Percentiles rank a stretch among this genome's conserved stretches.
These are phyloP conservation scores for Mollisiaceae sp. DNA, from an alignment of 2,329 filamentous ascomycete genomes.

Conservation along the genomic window DNA sequence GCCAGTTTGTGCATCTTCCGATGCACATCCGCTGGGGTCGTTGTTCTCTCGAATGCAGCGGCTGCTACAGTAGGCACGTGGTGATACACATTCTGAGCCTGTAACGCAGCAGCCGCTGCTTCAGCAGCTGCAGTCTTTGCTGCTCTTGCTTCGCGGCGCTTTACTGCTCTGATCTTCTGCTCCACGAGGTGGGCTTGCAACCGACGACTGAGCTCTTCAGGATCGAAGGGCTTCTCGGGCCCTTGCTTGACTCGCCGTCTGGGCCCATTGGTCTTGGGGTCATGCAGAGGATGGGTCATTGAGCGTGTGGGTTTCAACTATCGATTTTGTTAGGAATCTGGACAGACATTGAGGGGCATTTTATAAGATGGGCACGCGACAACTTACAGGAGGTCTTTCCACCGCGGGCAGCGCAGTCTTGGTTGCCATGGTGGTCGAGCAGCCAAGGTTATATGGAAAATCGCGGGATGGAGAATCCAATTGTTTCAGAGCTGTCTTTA, in stretches of 20 bases:
- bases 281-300: constrained; percentile 36
- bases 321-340: constrained; percentile 22
- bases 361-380: not conserved
- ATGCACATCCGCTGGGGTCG: constrained; percentile 50
- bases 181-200: constrained; percentile 57
- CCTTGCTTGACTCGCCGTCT: constrained; percentile 34
- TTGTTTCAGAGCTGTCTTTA: not conserved
- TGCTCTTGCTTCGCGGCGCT: constrained; percentile 31
- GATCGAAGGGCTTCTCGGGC: constrained; percentile 51
- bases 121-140: constrained; percentile 26
- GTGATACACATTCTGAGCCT: constrained; percentile 45
- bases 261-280: constrained; percentile 25
- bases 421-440: constrained; percentile 17
- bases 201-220: constrained; percentile 59
- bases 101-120: constrained; percentile 13
- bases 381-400: constrained; percentile 24
- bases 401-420: constrained; percentile 15
- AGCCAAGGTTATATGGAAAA: constrained; percentile 15
- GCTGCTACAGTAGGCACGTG: constrained; percentile 61
- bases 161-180: constrained; percentile 49
- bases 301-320: constrained; percentile 34
- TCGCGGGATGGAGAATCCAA: not conserved
- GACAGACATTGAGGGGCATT: not conserved
- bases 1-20: constrained; percentile 51
- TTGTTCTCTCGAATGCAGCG: constrained; percentile 58